Evolutionary conservation across 2,329 filamentous ascomycete species (phyloP), one percentile per base, ranked within the genome.

Genomic region (Trichothecium sympodiale): DNA sequence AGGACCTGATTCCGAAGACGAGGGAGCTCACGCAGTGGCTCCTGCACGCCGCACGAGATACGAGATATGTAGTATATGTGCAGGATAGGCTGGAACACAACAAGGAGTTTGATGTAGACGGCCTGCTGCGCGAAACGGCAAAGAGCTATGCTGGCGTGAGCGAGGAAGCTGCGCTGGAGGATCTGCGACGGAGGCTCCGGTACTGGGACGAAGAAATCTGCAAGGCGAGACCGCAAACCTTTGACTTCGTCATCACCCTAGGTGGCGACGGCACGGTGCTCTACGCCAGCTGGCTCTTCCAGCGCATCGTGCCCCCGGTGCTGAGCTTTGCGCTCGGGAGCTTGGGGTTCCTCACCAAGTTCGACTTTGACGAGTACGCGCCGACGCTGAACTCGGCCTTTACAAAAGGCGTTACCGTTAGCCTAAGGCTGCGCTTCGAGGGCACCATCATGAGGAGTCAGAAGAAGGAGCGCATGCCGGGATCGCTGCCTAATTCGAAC

Each of bases 201-300:
- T 94, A 80, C 57, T 98, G 91, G 91, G 79, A 80, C 31, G 76
- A 83, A 41, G 69, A 80, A 37, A 77, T 95, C 51, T 94, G 87
- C 47, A 71, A 71, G 33, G 69, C 76, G 29, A 72, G 79, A 40
- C 89, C 89, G 4, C 86, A 94, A 48, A 81, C 77, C 1, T 95
- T 96, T 53, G 91, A 98, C 58, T 93, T 98, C 51, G 80, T 93
- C 35, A 76, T 98, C 32, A 93, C 89, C 0, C 71, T 94, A 3
- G 88, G 87, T 33, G 91, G 91, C 10, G 91, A 98, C 53, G 91
- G 91, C n/a, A 98, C 91, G 0, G 89, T 98, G 6, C 66, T 98
- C 9, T 96, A 94, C 53, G 84, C 89, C 4, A 94, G 86, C 52
- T 96, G 89, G 88, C 68, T 98, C 2, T 98, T 98, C 55, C 91